A percentile compares a stretch with the other conserved stretches of the same genome.
phyloP scores from a whole-genome alignment of 2,329 filamentous ascomycete species.

The Claviceps citrina region DNA sequence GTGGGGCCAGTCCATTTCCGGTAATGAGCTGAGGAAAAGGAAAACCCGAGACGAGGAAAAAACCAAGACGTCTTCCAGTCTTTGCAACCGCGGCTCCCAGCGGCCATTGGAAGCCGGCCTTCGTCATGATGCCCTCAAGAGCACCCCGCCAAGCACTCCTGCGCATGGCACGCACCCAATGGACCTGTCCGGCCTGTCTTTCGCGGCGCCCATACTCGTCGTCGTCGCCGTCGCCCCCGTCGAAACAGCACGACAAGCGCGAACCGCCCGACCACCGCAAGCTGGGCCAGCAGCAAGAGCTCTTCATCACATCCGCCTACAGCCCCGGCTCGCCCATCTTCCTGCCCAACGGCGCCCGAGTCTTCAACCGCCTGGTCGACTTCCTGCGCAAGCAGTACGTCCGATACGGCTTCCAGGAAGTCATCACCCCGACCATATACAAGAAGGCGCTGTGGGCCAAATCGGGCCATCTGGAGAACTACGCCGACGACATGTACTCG shows the following conservation, averaged over 20 bases:
- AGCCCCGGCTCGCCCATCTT: constrained; percentile 79
- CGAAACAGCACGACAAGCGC: constrained; percentile 10
- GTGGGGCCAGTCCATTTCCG: constrained; percentile 2
- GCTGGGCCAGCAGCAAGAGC: constrained; percentile 49
- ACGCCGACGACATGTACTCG: constrained; percentile 83
- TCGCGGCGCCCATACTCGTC: constrained; percentile 17
- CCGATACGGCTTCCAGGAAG: constrained; percentile 73
- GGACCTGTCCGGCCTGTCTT: constrained; percentile 19
- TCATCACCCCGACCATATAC: constrained; percentile 81
- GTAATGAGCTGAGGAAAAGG: constrained; percentile 1
- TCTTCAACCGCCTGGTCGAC: constrained; percentile 70
- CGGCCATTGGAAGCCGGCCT: background rate
- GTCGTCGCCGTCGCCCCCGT: no score
- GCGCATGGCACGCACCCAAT: constrained; percentile 11
- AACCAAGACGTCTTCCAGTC: no score
- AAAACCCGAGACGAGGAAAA: no score
- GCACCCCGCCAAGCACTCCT: constrained; percentile 8
- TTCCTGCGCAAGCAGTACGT: constrained; percentile 76
- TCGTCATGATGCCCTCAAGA: constrained; percentile 18
- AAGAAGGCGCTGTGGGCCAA: constrained; percentile 76
- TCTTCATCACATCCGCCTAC: constrained; percentile 66
- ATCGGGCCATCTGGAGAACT: constrained; percentile 79
- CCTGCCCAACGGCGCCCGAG: constrained; percentile 61
- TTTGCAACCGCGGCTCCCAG: background rate
- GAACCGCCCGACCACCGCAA: constrained; percentile 41